Conservation (phyloP, 2,329 filamentous ascomycete species). For the Neofusicoccum laricinum region DNA sequence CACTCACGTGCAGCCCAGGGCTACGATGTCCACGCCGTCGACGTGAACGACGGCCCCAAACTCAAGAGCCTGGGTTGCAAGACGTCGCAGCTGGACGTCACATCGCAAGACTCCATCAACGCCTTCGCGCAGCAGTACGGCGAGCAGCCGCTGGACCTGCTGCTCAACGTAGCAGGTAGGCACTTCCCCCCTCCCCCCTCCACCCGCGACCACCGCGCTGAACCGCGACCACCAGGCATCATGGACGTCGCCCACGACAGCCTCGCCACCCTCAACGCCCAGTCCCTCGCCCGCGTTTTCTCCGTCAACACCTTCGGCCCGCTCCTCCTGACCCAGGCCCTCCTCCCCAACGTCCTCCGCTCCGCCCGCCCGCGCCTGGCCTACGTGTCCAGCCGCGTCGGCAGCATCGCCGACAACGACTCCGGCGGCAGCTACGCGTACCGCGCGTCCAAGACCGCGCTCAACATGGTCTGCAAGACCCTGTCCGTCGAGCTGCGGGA, state of each 20-base stretch:
- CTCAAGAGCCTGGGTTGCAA: slow-evolving; percentile 32
- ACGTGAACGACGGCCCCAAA: slow-evolving; percentile 27
- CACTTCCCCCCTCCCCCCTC: neutral
- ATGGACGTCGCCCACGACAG: slow-evolving; percentile 34
- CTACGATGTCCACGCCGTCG: slow-evolving; percentile 33
- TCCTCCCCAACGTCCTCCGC: slow-evolving; percentile 40
- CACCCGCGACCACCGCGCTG: neutral
- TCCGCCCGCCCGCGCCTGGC: slow-evolving; percentile 34
- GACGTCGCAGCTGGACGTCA: slow-evolving; percentile 33
- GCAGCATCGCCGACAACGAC: slow-evolving; percentile 42
- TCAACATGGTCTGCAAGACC: slow-evolving; percentile 45
- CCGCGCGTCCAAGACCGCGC: slow-evolving; percentile 43
- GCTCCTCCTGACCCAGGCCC: slow-evolving; percentile 43
- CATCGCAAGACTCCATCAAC: slow-evolving; percentile 33
- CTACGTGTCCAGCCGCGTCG: slow-evolving; percentile 44
- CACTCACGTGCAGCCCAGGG: slow-evolving; percentile 20
- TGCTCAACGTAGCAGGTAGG: slow-evolving; percentile 37
- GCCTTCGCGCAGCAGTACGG: slow-evolving; percentile 29
- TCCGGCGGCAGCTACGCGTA: slow-evolving; percentile 45
- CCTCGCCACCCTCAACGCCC: slow-evolving; percentile 29
- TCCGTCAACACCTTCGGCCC: slow-evolving; percentile 46
- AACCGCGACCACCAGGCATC: slow-evolving; percentile 25
- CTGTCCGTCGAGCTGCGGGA: slow-evolving; percentile 41
- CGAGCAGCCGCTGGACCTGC: slow-evolving; percentile 33
- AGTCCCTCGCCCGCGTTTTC: slow-evolving; percentile 37